Conservation (phyloP, 1,284 basidiomycete genomes). For the Sporisorium sorghi region DNA sequence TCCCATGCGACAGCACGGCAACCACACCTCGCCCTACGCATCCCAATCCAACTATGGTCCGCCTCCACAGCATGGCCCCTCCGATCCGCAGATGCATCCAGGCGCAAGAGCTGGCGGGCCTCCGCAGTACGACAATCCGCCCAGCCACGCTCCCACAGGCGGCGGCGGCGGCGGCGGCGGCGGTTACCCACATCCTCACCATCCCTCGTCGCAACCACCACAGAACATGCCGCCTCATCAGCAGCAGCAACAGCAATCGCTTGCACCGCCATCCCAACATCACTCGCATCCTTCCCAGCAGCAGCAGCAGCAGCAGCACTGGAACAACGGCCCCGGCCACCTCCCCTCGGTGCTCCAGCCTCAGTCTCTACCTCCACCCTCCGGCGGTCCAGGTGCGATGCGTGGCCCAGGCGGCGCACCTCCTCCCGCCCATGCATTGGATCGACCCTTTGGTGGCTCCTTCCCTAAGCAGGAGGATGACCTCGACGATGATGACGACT, state of each 20-base stretch:
- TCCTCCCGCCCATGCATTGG: constrained; percentile 11
- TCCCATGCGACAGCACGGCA: constrained; percentile 35
- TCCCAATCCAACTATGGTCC: constrained; percentile 27
- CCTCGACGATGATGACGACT: constrained; percentile 46
- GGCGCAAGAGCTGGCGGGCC: constrained; percentile 6
- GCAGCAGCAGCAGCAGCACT: constrained; percentile 29
- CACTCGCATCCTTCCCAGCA: constrained; percentile 21
- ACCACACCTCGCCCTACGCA: constrained; percentile 20
- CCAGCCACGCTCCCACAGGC: constrained; percentile 14
- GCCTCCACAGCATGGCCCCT: constrained; percentile 14
- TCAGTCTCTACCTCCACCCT: constrained; percentile 10
- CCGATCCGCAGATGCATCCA: constrained; percentile 30
- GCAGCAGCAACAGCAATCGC: constrained; percentile 16
- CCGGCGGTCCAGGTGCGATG: not conserved
- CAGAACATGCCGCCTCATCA: too few species aligned
- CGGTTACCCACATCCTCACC: constrained; percentile 25
- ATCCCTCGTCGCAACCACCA: too few species aligned
- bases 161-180: constrained; percentile 6
- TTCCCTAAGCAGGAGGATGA: constrained; percentile 35
- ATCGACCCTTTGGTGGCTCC: constrained; percentile 15
- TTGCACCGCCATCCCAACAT: constrained; percentile 18
- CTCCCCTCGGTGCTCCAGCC: constrained; percentile 43
- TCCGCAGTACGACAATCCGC: constrained; percentile 29
- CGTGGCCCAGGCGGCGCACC: constrained; percentile 8
- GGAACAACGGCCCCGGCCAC: constrained; percentile 26